A percentile compares a stretch with the other conserved stretches of the same genome.
phyloP scores from a whole-genome alignment of 2,329 filamentous ascomycete species.

The Exophiala alcalophila region DNA sequence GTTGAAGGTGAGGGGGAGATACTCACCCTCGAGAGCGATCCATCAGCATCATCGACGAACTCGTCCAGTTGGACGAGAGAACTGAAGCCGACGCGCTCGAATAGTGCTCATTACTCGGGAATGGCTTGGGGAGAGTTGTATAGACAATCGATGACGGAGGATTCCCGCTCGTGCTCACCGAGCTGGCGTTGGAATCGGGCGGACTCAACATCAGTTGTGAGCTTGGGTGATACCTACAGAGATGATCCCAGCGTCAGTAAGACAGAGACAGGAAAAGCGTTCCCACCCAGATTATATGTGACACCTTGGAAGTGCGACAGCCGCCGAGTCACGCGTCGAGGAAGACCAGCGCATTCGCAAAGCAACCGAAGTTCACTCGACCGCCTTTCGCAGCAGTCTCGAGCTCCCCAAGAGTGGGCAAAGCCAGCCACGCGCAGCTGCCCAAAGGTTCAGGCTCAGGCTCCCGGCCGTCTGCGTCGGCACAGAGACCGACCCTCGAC shows the following conservation, averaged over 20 bases:
- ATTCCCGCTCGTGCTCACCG: conserved; percentile 51
- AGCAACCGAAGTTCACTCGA: conserved; percentile 16
- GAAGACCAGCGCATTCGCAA: conserved; percentile 23
- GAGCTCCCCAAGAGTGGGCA: conserved; percentile 13
- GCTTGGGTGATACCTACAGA: conserved; percentile 26
- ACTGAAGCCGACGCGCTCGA: conserved; percentile 23
- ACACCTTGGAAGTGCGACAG: conserved; percentile 17
- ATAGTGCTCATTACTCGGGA: conserved; percentile 33
- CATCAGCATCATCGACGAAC: conserved; percentile 21
- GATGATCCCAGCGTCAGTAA: conserved; percentile 17
- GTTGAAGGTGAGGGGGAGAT: conserved; percentile 1
- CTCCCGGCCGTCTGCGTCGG: conserved; percentile 6
- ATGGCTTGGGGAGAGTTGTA: conserved; percentile 39
- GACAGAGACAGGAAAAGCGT: conserved; percentile 9
- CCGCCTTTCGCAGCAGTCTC: conserved; percentile 8
- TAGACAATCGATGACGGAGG: conserved; percentile 51
- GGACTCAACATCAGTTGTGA: conserved; percentile 50
- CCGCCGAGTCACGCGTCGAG: conserved; percentile 28
- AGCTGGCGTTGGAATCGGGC: conserved; percentile 55
- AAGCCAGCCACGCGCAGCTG: conserved; percentile 11
- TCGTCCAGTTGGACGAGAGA: conserved; percentile 31
- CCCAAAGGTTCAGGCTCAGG: conserved; percentile 20
- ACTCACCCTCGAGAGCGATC: conserved; percentile 40
- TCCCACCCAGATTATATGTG: conserved; percentile 16
- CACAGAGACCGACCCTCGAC: not conserved